Evolutionary conservation across 495 filamentous ascomycete genomes (phyloP).

Genomic region (Jackrogersella minutella): DNA sequence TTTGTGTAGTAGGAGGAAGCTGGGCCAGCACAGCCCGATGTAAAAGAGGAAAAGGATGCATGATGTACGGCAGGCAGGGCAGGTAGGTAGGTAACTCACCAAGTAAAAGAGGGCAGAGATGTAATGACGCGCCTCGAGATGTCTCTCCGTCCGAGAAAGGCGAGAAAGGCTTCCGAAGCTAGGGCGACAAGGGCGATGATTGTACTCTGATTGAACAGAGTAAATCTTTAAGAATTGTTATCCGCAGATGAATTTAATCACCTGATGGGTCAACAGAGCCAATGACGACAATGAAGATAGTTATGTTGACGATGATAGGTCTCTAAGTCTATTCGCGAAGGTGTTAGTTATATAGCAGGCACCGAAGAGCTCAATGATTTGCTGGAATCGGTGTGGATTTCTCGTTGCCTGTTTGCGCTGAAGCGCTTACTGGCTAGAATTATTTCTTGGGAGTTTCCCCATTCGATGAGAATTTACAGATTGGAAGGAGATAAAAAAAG

Average conservation of each 20-base stretch:
- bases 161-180: constrained; percentile 25
- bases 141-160: constrained; percentile 27
- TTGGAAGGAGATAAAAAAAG: constrained; percentile 8
- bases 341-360: constrained; percentile 45
- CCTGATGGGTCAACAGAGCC: constrained; percentile 55
- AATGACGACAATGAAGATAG: constrained; percentile 51
- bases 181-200: constrained; percentile 30
- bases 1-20: constrained; percentile 30
- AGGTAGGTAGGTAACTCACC: constrained; percentile 17
- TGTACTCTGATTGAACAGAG: constrained; percentile 51
- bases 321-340: constrained; percentile 49
- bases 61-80: constrained; percentile 22
- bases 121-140: constrained; percentile 41
- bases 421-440: constrained; percentile 45
- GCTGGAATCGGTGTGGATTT: constrained; percentile 41
- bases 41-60: constrained; percentile 23
- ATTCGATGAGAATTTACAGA: constrained; percentile 16
- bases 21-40: constrained; percentile 24
- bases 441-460: constrained; percentile 19
- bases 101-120: constrained; percentile 23
- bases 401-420: constrained; percentile 44
- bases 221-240: constrained; percentile 49
- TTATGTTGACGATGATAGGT: constrained; percentile 57
- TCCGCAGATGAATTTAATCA: constrained; percentile 60
- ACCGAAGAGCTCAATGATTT: constrained; percentile 55